Evolutionary conservation across 768 basidiomycete genomes (phyloP).

Genomic region (Kwoniella mangroviensis): DNA sequence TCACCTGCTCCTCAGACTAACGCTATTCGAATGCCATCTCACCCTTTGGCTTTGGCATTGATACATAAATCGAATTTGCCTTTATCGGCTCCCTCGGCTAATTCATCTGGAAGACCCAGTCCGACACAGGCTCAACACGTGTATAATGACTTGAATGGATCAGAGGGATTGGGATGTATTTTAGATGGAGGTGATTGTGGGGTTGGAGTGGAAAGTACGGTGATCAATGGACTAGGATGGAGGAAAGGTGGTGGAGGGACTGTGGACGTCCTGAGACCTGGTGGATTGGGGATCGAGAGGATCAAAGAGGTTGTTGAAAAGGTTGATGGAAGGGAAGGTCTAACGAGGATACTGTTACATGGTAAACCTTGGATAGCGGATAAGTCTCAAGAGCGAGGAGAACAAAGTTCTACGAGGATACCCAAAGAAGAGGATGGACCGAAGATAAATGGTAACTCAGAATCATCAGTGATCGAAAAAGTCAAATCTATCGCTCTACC

Average conservation of each 20-base stretch:
- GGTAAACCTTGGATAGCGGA: constrained; percentile 41
- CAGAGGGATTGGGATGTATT: constrained; percentile 65
- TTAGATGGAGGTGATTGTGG: constrained; percentile 90
- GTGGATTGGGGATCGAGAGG: constrained; percentile 89
- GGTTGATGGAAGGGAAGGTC: constrained; percentile 57
- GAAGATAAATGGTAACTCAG: not conserved
- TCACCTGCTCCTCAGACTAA: constrained; percentile 59
- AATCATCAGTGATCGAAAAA: not conserved
- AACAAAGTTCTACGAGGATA: not conserved
- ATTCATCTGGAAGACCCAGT: constrained; percentile 90
- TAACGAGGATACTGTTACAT: constrained; percentile 49
- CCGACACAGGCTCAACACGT: constrained; percentile 91
- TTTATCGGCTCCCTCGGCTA: constrained; percentile 92
- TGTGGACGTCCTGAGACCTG: constrained; percentile 83
- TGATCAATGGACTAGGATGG: constrained; percentile 75
- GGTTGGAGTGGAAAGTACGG: constrained; percentile 94
- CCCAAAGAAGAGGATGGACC: not conserved
- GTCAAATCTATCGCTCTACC: constrained; percentile 39
- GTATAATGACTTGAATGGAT: constrained; percentile 63
- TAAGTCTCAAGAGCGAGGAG: not conserved
- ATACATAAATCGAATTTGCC: constrained; percentile 76
- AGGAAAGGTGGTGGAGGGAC: constrained; percentile 60
- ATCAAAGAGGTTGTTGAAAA: constrained; percentile 68
- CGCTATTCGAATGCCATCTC: constrained; percentile 91
- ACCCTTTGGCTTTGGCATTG: constrained; percentile 87